A percentile compares a stretch with the other conserved stretches of the same genome.
phyloP scores from a whole-genome alignment of 2,329 filamentous ascomycete genomes.

The Neodidymelliopsis sp. region DNA sequence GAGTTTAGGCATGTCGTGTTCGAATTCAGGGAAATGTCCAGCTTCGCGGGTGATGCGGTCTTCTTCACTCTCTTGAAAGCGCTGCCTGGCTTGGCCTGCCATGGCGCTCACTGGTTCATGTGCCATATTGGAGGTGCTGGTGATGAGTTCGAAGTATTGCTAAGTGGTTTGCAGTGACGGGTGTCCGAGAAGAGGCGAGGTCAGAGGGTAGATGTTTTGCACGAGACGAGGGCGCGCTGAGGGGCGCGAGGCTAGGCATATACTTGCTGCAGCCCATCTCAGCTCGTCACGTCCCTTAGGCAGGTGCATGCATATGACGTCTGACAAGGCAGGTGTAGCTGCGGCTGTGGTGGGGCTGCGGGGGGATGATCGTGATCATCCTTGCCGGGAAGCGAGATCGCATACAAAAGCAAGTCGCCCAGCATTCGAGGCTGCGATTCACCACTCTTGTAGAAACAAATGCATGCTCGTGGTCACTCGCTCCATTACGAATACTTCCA shows the following conservation, averaged over 20 bases:
- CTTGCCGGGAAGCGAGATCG: constrained; percentile 20
- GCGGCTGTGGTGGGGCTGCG: constrained; percentile 16
- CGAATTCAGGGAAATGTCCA: constrained; percentile 45
- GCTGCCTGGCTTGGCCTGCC: constrained; percentile 41
- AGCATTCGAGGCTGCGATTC: background rate
- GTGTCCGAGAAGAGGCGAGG: constrained; percentile 35
- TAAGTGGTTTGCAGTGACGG: constrained; percentile 18
- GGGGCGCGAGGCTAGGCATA: constrained; percentile 26
- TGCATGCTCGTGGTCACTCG: background rate
- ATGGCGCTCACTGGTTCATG: constrained; percentile 32
- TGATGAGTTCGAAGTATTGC: constrained; percentile 16
- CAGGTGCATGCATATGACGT: constrained; percentile 25
- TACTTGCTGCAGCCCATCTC: constrained; percentile 28
- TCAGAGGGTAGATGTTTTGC: constrained; percentile 46
- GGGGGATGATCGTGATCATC: constrained; percentile 18
- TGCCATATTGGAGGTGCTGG: constrained; percentile 35
- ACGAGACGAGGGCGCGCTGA: constrained; percentile 36
- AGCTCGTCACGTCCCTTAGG: constrained; percentile 17
- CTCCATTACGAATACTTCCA: too few species aligned
- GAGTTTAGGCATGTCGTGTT: constrained; percentile 47
- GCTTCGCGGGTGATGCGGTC: constrained; percentile 41
- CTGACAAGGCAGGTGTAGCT: constrained; percentile 16
- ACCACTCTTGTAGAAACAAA: background rate
- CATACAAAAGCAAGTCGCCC: constrained; percentile 7
- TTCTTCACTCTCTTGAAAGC: constrained; percentile 42